These are phyloP conservation scores for Diaporthe sp. DNA, from an alignment of 2,329 filamentous ascomycete species.

Conservation along the genomic window DNA sequence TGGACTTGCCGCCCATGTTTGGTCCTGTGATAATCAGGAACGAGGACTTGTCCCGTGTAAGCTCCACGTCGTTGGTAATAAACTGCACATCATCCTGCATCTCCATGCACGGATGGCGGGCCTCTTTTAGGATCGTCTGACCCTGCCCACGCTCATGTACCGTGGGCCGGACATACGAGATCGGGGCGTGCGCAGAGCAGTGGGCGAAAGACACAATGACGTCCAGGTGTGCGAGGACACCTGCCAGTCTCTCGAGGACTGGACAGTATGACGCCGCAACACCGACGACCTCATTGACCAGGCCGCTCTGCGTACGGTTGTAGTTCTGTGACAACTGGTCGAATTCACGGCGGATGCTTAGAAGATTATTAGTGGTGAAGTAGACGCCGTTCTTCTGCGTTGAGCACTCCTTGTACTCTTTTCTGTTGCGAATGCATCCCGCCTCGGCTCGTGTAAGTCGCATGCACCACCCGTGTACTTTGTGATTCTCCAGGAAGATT, in stretches of 20 bases:
- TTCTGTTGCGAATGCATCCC: conserved; percentile 91
- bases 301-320: conserved; percentile 89
- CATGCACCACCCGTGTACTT: conserved; percentile 96
- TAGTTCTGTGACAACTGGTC: conserved; percentile 96
- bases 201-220: conserved; percentile 96
- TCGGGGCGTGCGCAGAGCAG: conserved; percentile 91
- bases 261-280: conserved; percentile 96
- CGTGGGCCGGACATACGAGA: conserved; percentile 88
- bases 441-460: conserved; percentile 91
- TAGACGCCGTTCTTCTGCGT: conserved; percentile 99
- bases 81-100: conserved; percentile 99
- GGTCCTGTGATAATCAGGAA: conserved; percentile 98
- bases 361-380: conserved; percentile 89
- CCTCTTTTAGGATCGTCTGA: conserved; percentile 89
- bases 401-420: conserved; percentile 90
- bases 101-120: conserved; percentile 96
- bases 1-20: conserved; percentile 99
- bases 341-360: conserved; percentile 85
- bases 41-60: conserved; percentile 81
- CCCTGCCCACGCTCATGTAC: conserved; percentile 91
- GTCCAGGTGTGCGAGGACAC: conserved; percentile 90
- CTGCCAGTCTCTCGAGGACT: conserved; percentile 88
- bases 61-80: conserved; percentile 94
- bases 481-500: conserved; percentile 96
- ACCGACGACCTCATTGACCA: conserved; percentile 91